Conservation (phyloP, 768 basidiomycete genomes). For the Suillus occidentalis region DNA sequence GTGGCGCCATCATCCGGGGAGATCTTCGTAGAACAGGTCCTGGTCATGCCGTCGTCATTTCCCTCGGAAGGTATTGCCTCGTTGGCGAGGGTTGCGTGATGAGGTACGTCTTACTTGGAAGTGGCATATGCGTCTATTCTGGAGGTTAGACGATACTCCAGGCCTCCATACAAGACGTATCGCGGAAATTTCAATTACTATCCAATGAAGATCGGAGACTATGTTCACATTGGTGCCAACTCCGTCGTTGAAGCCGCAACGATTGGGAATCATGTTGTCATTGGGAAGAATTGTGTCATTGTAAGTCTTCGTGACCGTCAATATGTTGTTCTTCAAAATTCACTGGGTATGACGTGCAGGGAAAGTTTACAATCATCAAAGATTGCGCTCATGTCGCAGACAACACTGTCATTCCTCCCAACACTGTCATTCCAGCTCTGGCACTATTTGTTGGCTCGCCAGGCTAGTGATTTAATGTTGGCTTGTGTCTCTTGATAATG, state of each 20-base stretch:
- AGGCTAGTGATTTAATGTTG: slow-evolving; percentile 47
- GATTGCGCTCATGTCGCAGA: slow-evolving; percentile 91
- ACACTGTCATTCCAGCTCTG: slow-evolving; percentile 89
- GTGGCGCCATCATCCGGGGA: slow-evolving; percentile 87
- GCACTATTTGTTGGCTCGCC: slow-evolving; percentile 87
- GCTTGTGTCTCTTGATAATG: slow-evolving; percentile 1
- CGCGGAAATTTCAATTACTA: slow-evolving; percentile 95
- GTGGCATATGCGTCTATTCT: background rate
- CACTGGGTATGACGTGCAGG: slow-evolving; percentile 45
- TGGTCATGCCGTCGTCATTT: slow-evolving; percentile 92
- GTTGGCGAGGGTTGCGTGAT: slow-evolving; percentile 90
- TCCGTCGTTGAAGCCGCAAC: slow-evolving; percentile 91
- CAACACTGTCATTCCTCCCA: slow-evolving; percentile 86
- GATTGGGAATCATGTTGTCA: slow-evolving; percentile 91
- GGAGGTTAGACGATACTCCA: slow-evolving; percentile 22
- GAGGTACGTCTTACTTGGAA: slow-evolving; percentile 49
- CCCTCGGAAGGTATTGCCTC: slow-evolving; percentile 89
- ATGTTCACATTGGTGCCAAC: slow-evolving; percentile 90
- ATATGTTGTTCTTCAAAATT: background rate
- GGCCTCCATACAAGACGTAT: slow-evolving; percentile 88
- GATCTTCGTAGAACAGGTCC: slow-evolving; percentile 88
- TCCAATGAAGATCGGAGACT: slow-evolving; percentile 95
- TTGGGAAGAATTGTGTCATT: slow-evolving; percentile 94
- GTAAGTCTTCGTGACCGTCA: slow-evolving; percentile 44
- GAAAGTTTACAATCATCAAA: slow-evolving; percentile 95